Base-by-base conservation (phyloP, 2,329 filamentous ascomycete species). In the Neofusicoccum ribis region DNA sequence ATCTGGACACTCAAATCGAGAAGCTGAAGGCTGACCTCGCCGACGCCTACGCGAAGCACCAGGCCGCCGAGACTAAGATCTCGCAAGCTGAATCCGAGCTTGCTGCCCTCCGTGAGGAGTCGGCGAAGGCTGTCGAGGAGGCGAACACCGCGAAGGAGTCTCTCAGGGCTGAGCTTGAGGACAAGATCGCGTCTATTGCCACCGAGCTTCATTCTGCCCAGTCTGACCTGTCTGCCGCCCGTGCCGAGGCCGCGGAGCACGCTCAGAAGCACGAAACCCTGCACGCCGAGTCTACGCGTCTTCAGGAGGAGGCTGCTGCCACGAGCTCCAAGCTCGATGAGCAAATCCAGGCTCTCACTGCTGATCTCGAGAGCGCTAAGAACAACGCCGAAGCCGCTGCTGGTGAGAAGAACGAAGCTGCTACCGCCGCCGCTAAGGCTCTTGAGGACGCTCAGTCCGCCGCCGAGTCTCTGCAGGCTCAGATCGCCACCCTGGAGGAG, bases 311-410 rank as follows among this genome's bases (percentile, higher is more conserved):
- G 47, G 62, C 65, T n/a, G 43, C 60, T 20, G 47, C 60, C 39
- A 43, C 49, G 11, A 50, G 39, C 36, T 50, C 41, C n/a, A 62
- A 68, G 2, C 69, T 75, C 46, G 70, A 75, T 65, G 68, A 69
- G 12, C 70, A 74, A 64, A 72, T 77, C 39, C 69, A 72, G 64
- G 67, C 70, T 49, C 70, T 77, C 43, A 71, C 74, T 66, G 68
- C 67, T 34, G 66, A 66, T 14, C 71, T 76, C 12, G 69, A 67
- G 1, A 67, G 66, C 31, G 64, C 74, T 7, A 70, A 73, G 50
- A 49, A 17, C 44, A 46, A 49, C 11, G 52, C 27, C 17, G 65
- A 66, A 23, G 31, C 50, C 9, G 34, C 41, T 7, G 23, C 43
- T 9, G 39, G 12, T 31, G 31, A 66, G 41, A 51, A 59, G 50